These are phyloP conservation scores for Staphylotrichum tortipilum DNA, from an alignment of 495 filamentous ascomycete genomes.

Conservation along the genomic window DNA sequence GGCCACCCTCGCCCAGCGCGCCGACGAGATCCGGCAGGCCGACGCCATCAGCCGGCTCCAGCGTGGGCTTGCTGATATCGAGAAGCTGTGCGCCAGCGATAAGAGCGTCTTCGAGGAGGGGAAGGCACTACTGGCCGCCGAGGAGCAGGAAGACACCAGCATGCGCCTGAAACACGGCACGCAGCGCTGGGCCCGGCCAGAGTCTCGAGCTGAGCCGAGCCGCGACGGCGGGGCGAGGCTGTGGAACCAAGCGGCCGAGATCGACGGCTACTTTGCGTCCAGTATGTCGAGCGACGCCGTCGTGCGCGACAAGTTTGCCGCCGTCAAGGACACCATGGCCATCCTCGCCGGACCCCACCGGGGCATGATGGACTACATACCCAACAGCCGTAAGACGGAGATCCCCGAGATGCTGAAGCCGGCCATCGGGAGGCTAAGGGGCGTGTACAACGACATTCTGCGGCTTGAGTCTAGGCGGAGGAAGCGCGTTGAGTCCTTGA, in stretches of 20 bases:
- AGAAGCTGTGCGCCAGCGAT: slow-evolving; percentile 73
- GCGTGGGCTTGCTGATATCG: slow-evolving; percentile 73
- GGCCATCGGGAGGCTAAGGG: slow-evolving; percentile 63
- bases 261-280: slow-evolving; percentile 78
- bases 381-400: slow-evolving; percentile 66
- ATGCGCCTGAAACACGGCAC: slow-evolving; percentile 77
- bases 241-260: slow-evolving; percentile 65
- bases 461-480: slow-evolving; percentile 70
- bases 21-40: slow-evolving; percentile 91
- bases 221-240: slow-evolving; percentile 62
- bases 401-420: slow-evolving; percentile 74
- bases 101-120: slow-evolving; percentile 71
- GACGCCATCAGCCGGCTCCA: slow-evolving; percentile 69
- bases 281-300: slow-evolving; percentile 75
- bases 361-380: slow-evolving; percentile 78
- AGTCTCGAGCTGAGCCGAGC: slow-evolving; percentile 44
- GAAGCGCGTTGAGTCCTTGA: slow-evolving; percentile 64
- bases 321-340: slow-evolving; percentile 62
- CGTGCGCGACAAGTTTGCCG: slow-evolving; percentile 68
- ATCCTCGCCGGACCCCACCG: slow-evolving; percentile 71
- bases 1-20: slow-evolving; percentile 72
- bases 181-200: slow-evolving; percentile 67
- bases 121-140: slow-evolving; percentile 61
- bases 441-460: slow-evolving; percentile 70
- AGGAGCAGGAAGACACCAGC: slow-evolving; percentile 73